Base-by-base conservation (phyloP, 768 basidiomycete species). In the Lactarius deliciosus region DNA sequence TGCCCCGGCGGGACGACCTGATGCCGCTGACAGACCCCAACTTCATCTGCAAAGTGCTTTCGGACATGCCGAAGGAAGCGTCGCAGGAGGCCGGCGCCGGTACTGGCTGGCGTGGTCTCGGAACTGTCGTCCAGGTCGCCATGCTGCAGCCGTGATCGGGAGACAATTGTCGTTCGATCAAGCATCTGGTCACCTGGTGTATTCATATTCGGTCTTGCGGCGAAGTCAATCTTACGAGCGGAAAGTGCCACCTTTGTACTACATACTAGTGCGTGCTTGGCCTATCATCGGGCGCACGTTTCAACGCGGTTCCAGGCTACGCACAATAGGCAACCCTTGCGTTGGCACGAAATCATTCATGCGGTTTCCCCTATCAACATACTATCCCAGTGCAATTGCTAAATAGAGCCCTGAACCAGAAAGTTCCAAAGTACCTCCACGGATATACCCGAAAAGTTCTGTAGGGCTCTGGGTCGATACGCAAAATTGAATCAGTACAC, bases 51-150 rank as follows among this genome's bases (percentile, higher is more conserved):
- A 87, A 89, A 70, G 78, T 85, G 11, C 80, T 95, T 36, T 81
- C 86, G 1, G 86, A 86, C 40, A 77, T 92, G 72, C 85, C 89
- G 0, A 72, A 79, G 38, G 79, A 83, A 41, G 75, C 81, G 6
- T 85, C 87, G 0, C 88, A 91, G 72, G 75, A 76, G 40, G 78
- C 80, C 54, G 90, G 88, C 25, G 88, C 88, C 1, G 83, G 85
- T 7, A 96, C 95, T 5, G 81, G 86, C 15, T 98, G 96, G 96
- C 85, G 89, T 73, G 93, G 91, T 6, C 77, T 98, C 13, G 87
- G 89, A 6, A 86, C 84, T 16, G 83, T 77, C 47, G 69, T 85
- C 2, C 86, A 94, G 68, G 80, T 92, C 11, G 76, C 79, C 13
- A 72, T 74, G 30, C 74, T 86, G 61, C 63, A 54, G 18, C 47